Evolutionary conservation across 176 grass and related monocot genomes (phyloP), one percentile per base, ranked within the genome.

Genomic region (Ananas comosus): DNA sequence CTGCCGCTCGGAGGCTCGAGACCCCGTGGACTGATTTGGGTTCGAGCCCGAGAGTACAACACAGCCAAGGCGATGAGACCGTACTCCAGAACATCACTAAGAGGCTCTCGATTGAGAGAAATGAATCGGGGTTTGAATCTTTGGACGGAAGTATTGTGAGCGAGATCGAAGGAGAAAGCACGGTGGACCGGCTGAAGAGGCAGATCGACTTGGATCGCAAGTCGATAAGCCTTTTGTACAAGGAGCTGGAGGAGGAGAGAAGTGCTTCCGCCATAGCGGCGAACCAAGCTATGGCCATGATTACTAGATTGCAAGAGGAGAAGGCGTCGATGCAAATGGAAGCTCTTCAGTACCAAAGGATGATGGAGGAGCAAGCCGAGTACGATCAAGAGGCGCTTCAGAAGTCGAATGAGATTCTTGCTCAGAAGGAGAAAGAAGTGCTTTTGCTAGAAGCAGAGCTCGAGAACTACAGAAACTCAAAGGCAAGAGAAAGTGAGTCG

Each of bases 301-400:
- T 96, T 64, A 92, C 85, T 66, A 84, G 90, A 79, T 82, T 96
- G 81, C 92, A 96, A 88, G 86, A 96, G 64, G 92, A 96, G 70
- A 96, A 96, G 59, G 92, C 92, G 61, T 78, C 85, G 70, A 81
- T 96, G 82, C 85, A 96, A 64, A 91, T 96, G 86, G 92, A 96
- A 86, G 86, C 89, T 77, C 85, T 79, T 1, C 94, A 99, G 68
- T 99, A 93, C 79, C 86, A 90, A 78, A 80, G 94, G 67, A 88
- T 93, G 94, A 93, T 99, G 84, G 94, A 99, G 72, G 89, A 99
- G 59, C 89, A 93, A 85, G 89, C 86, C 22, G 94, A 90, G 76
- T 99, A 93, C 50, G 87, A 99, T 53, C 65, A 72, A 4, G 89
- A 88, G 64, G 89, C 79, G 50, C 69, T 99, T 14, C 80, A 81